phyloP scores from a whole-genome alignment of 2,329 filamentous ascomycete genomes.

The Ophiostoma piceae region DNA sequence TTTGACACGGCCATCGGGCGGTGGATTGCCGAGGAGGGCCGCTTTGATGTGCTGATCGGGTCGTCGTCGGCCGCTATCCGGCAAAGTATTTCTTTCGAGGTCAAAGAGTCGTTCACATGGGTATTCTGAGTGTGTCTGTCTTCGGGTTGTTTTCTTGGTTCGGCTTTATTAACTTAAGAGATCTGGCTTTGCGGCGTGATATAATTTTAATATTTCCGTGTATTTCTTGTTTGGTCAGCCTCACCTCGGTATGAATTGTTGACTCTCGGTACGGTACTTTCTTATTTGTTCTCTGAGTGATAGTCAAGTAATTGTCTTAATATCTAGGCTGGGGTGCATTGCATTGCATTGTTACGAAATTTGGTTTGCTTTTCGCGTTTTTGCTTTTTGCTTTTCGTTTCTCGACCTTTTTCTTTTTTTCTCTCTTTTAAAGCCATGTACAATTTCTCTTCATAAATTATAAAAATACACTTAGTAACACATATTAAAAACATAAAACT shows the following conservation, averaged over 20 bases:
- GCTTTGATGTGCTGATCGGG: constrained; percentile 56
- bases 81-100: neutral
- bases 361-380: neutral
- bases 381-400: neutral
- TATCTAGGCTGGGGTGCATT: too few relatives aligned
- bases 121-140: neutral
- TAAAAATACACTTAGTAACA: too few relatives aligned
- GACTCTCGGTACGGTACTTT: too few relatives aligned
- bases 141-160: neutral
- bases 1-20: constrained; percentile 54
- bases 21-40: constrained; percentile 63
- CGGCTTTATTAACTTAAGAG: neutral
- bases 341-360: neutral
- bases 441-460: neutral
- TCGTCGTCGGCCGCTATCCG: constrained; percentile 47
- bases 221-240: too few relatives aligned
- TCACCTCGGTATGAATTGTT: too few relatives aligned
- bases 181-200: too few relatives aligned
- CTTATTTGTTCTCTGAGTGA: too few relatives aligned
- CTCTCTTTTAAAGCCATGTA: neutral
- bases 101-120: neutral
- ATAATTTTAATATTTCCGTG: too few relatives aligned
- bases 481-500: neutral
- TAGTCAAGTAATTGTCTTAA: too few relatives aligned
- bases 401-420: constrained; percentile 29